Evolutionary conservation across 2,329 filamentous ascomycete species (phyloP).

Genomic region (Dactylellina leptospora): DNA sequence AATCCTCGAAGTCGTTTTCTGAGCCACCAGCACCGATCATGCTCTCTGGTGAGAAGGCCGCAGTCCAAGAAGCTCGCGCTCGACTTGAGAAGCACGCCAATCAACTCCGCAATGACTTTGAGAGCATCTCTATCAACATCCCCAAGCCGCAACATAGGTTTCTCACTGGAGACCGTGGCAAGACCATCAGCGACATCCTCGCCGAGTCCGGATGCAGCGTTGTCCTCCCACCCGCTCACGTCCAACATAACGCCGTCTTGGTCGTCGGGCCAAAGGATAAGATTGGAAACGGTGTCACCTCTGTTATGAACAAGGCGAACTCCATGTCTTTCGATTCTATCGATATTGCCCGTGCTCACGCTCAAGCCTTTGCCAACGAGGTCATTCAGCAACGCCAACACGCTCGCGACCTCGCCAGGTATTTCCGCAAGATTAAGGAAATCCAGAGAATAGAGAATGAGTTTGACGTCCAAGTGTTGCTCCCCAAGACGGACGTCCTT

Average conservation of each 20-base stretch:
- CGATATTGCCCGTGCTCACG: constrained; percentile 82
- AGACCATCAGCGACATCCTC: constrained; percentile 85
- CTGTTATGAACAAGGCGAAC: constrained; percentile 86
- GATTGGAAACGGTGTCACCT: constrained; percentile 78
- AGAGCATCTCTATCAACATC: constrained; percentile 82
- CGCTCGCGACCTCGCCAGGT: constrained; percentile 85
- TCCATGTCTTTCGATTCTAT: constrained; percentile 83
- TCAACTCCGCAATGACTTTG: constrained; percentile 76
- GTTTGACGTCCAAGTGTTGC: constrained; percentile 54
- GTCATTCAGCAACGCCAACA: constrained; percentile 67
- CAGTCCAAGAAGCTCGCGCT: constrained; percentile 79
- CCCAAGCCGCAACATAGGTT: constrained; percentile 81
- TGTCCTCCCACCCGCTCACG: constrained; percentile 76
- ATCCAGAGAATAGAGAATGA: constrained; percentile 80
- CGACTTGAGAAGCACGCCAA: constrained; percentile 81
- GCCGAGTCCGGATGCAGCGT: constrained; percentile 89
- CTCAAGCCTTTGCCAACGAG: constrained; percentile 75
- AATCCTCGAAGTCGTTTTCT: constrained; percentile 55
- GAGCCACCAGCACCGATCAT: constrained; percentile 67
- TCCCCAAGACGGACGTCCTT: constrained; percentile 65
- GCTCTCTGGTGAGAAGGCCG: constrained; percentile 83
- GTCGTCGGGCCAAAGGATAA: constrained; percentile 81
- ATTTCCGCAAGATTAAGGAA: constrained; percentile 81
- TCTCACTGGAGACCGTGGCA: constrained; percentile 84
- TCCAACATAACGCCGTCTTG: constrained; percentile 83